phyloP scores from a whole-genome alignment of 208 protist genomes.

The Crithidia sp. region DNA sequence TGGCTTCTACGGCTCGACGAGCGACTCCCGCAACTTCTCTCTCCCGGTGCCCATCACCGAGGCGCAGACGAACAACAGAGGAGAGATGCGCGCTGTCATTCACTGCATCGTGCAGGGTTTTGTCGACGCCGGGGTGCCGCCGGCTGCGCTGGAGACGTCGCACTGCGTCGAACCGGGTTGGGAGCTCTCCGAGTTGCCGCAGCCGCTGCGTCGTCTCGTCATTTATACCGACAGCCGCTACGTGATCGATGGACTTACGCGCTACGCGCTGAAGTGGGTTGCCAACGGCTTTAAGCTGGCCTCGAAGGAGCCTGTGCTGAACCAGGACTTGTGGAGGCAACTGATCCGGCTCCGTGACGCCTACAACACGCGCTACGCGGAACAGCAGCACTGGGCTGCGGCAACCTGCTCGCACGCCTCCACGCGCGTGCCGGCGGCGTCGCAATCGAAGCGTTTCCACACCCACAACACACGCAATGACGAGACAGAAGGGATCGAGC shows the following conservation, averaged over 20 bases:
- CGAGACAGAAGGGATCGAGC: conserved; percentile 41
- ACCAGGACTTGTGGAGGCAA: conserved; percentile 72
- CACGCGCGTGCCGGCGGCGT: not conserved
- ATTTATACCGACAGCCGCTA: conserved; percentile 86
- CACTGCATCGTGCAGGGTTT: conserved; percentile 67
- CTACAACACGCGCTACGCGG: conserved; percentile 59
- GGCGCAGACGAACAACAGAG: conserved; percentile 87
- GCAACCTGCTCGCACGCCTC: not conserved
- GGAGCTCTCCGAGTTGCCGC: not conserved
- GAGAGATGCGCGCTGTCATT: conserved; percentile 78
- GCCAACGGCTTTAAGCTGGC: conserved; percentile 59
- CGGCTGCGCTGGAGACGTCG: conserved; percentile 2
- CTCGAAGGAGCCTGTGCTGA: conserved; percentile 52
- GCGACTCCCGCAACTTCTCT: conserved; percentile 75
- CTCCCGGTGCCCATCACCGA: conserved; percentile 52
- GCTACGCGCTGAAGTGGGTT: conserved; percentile 60
- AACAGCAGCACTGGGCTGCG: conserved; percentile 23
- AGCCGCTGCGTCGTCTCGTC: conserved; percentile 46
- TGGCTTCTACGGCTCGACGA: conserved; percentile 68
- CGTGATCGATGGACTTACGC: conserved; percentile 65
- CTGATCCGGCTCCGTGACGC: conserved; percentile 40
- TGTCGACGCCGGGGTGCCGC: conserved; percentile 29
- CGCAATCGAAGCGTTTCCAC: conserved; percentile 2
- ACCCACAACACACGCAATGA: conserved; percentile 38
- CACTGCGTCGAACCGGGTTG: conserved; percentile 14